These are phyloP conservation scores for Paramecium biaurelia DNA, from an alignment of 73 alveolate species.

Conservation along the genomic window DNA sequence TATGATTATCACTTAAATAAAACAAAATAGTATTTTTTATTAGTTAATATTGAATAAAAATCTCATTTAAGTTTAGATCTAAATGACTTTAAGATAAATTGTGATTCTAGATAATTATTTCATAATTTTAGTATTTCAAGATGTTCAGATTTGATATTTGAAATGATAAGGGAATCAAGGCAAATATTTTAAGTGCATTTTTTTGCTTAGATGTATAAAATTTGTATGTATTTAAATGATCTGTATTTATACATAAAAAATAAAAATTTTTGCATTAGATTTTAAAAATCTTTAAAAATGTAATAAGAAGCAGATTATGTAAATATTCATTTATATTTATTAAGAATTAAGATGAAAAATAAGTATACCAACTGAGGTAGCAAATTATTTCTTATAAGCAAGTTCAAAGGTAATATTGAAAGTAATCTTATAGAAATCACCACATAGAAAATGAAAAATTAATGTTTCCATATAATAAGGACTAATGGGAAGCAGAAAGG, in stretches of 20 bases:
- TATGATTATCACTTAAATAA: not conserved
- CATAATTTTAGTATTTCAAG: not conserved
- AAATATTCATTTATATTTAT: slow-evolving; percentile 40
- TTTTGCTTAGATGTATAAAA: not conserved
- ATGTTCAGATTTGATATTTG: not conserved
- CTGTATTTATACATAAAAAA: not conserved
- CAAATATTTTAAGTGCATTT: not conserved
- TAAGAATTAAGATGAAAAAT: slow-evolving; percentile 46
- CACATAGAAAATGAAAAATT: slow-evolving; percentile 56
- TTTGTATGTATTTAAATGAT: not conserved
- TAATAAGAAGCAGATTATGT: slow-evolving; percentile 51
- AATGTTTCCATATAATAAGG: slow-evolving; percentile 42
- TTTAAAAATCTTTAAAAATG: slow-evolving; percentile 32
- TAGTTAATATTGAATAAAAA: not conserved
- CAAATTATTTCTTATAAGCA: slow-evolving; percentile 50
- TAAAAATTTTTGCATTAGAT: slow-evolving; percentile 27
- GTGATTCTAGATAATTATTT: not conserved
- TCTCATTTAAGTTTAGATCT: not conserved
- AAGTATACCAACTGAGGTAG: slow-evolving; percentile 42
- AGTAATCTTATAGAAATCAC: slow-evolving; percentile 1
- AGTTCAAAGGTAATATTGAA: slow-evolving; percentile 2
- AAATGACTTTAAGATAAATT: not conserved
- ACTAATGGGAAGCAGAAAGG: slow-evolving; percentile 48
- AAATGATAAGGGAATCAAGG: not conserved
- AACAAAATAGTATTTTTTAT: not conserved